These are phyloP conservation scores for Aspergillus tamarii DNA, from an alignment of 2,329 filamentous ascomycete species.

Conservation along the genomic window DNA sequence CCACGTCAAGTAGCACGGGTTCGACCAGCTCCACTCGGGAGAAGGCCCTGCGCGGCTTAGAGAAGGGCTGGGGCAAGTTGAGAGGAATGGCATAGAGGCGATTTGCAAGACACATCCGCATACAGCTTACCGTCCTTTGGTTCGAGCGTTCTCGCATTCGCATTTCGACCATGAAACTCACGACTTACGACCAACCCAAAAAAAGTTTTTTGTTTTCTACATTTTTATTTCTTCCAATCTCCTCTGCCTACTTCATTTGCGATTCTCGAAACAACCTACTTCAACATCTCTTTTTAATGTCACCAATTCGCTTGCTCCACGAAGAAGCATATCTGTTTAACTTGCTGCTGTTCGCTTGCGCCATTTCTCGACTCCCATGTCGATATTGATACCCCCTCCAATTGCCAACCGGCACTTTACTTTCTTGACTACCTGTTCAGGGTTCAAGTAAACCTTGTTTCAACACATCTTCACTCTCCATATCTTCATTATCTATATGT, in stretches of 20 bases:
- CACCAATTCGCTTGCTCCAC: not conserved
- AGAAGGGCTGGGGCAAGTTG: slow-evolving; percentile 46
- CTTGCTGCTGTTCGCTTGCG: not conserved
- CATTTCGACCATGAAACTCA: slow-evolving; percentile 22
- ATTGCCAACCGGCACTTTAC: not conserved
- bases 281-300: not conserved
- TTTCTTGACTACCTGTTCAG: slow-evolving; percentile 1
- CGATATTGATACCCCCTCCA: slow-evolving; percentile 8
- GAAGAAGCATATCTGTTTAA: not conserved
- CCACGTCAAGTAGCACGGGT: slow-evolving; percentile 39
- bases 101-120: not conserved
- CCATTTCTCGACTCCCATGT: slow-evolving; percentile 1
- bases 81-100: slow-evolving; percentile 36
- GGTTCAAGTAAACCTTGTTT: not conserved
- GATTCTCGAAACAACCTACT: not conserved
- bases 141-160: slow-evolving; percentile 8
- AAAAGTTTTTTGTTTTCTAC: slow-evolving; percentile 28
- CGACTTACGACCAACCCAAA: slow-evolving; percentile 25
- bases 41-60: slow-evolving; percentile 39
- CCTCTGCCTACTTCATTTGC: no score
- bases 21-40: slow-evolving; percentile 40
- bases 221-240: not conserved
- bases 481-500: not conserved
- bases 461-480: not conserved
- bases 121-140: not conserved